A percentile compares a stretch with the other conserved stretches of the same genome.
Conservation (phyloP, 495 filamentous ascomycete genomes). For the Rostrohypoxylon terebratum region DNA sequence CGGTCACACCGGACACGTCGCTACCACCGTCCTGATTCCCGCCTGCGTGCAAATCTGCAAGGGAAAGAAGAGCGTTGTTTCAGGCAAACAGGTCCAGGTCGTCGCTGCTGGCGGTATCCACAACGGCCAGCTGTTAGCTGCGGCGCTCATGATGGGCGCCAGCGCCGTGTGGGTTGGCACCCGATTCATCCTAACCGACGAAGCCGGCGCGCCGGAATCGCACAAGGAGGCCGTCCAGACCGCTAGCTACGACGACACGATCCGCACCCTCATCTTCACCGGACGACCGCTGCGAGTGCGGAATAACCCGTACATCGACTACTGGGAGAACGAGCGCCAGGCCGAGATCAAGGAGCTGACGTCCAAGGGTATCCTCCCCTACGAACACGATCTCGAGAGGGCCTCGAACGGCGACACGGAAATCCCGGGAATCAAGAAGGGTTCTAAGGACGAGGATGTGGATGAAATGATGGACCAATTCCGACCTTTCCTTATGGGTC, state of each 20-base stretch:
- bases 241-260: slow-evolving; percentile 90
- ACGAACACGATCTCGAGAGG: slow-evolving; percentile 93
- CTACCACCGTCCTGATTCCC: slow-evolving; percentile 89
- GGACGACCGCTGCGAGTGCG: slow-evolving; percentile 93
- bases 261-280: slow-evolving; percentile 98
- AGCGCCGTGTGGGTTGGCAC: slow-evolving; percentile 96
- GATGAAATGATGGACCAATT: slow-evolving; percentile 90
- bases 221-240: slow-evolving; percentile 98
- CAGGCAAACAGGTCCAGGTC: slow-evolving; percentile 86
- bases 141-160: slow-evolving; percentile 92
- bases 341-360: slow-evolving; percentile 93
- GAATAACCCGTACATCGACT: slow-evolving; percentile 89
- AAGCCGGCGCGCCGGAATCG: slow-evolving; percentile 91
- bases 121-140: slow-evolving; percentile 91
- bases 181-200: slow-evolving; percentile 90
- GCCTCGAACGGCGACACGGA: slow-evolving; percentile 64
- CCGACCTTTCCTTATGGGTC: slow-evolving; percentile 94
- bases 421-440: slow-evolving; percentile 83
- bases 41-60: slow-evolving; percentile 85
- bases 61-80: slow-evolving; percentile 86
- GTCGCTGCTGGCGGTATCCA: slow-evolving; percentile 94
- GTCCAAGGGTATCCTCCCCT: slow-evolving; percentile 87
- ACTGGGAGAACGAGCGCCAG: slow-evolving; percentile 94
- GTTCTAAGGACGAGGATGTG: slow-evolving; percentile 64
- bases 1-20: slow-evolving; percentile 91